Conservation (phyloP, 768 basidiomycete genomes). For the Peribolospora baueri region DNA sequence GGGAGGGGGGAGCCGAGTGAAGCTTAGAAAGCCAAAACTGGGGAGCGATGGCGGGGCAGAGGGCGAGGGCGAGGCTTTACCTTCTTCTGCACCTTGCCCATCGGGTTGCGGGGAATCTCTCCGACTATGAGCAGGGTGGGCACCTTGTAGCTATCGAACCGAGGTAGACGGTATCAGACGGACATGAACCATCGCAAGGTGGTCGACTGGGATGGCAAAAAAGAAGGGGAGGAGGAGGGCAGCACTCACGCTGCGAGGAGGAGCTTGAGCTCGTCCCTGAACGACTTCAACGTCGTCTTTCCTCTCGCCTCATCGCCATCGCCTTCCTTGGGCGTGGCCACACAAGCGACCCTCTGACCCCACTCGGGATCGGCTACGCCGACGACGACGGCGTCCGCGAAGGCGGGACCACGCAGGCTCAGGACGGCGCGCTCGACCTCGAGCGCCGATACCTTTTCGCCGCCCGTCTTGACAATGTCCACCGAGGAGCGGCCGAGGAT, state of each 20-base stretch:
- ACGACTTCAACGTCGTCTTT: conserved; percentile 5
- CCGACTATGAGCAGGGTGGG: too few species aligned
- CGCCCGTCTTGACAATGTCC: conserved; percentile 16
- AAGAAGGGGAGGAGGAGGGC: too few species aligned
- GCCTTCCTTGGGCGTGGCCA: background rate
- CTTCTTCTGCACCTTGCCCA: conserved; percentile 11
- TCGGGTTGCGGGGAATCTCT: conserved; percentile 10
- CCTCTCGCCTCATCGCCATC: background rate
- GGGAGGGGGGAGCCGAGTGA: too few species aligned
- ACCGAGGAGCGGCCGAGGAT: conserved; percentile 13
- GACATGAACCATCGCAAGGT: too few species aligned
- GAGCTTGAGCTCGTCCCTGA: conserved; percentile 3
- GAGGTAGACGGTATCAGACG: too few species aligned
- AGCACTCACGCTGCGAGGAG: too few species aligned
- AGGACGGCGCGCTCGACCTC: conserved; percentile 15
- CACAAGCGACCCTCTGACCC: conserved; percentile 15
- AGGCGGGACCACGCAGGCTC: conserved; percentile 9
- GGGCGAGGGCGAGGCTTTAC: too few species aligned
- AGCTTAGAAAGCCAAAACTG: too few species aligned
- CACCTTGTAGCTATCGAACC: too few species aligned
- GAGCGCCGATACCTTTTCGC: conserved; percentile 17
- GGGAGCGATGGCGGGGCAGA: too few species aligned
- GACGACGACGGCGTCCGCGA: conserved; percentile 15
- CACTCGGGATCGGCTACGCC: conserved; percentile 15
- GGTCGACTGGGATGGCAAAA: too few species aligned